Evolutionary conservation across 768 basidiomycete species (phyloP), one percentile per base, ranked within the genome.

Genomic region (Pholiota microspora): DNA sequence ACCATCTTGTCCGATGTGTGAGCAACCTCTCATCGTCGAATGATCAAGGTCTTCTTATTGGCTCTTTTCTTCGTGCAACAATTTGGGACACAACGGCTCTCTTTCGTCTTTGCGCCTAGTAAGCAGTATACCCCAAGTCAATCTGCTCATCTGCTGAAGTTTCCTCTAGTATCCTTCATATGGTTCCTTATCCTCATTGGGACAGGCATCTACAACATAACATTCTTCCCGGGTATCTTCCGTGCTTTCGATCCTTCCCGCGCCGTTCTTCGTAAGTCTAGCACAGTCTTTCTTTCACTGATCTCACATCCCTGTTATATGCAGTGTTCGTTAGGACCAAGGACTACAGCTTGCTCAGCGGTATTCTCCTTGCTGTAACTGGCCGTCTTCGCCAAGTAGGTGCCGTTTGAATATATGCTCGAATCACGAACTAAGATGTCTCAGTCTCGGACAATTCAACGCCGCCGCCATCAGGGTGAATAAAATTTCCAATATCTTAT

Each of bases 361-460:
- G 86, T 29, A 76, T 89, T 1, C 69, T 89, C 5, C 77, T 89
- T 1, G 78, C 82, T 1, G 57, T 88, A n/a, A 89, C 88, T 0
- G 88, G 88, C 84, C 0, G 69, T 85, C 45, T 85, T 85, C 66
- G 85, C 85, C 10, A 85, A 86, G 84, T 85, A 45, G 25, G 77
- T 8, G 9, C 10, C 25, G 3, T 10, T 25, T 34, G 10, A 12
- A 18, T 34, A 10, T 12, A n/a, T 27, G 10, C 24, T 7, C n/a
- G 4, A n/a, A 13, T 45, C 6, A 16, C 29, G 49, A 45, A 32
- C 36, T 34, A 50, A 54, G 9, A 16, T 18, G 27, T 12, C 15
- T 24, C 57, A 86, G 83, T 57, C 74, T 88, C 28, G 87, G 85
- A 3, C 85, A 86, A 60, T 89, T 88, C 71, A 84, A 82, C 64